Base-by-base conservation (phyloP, 1,284 basidiomycete genomes). In the Ustilago loliicola region DNA sequence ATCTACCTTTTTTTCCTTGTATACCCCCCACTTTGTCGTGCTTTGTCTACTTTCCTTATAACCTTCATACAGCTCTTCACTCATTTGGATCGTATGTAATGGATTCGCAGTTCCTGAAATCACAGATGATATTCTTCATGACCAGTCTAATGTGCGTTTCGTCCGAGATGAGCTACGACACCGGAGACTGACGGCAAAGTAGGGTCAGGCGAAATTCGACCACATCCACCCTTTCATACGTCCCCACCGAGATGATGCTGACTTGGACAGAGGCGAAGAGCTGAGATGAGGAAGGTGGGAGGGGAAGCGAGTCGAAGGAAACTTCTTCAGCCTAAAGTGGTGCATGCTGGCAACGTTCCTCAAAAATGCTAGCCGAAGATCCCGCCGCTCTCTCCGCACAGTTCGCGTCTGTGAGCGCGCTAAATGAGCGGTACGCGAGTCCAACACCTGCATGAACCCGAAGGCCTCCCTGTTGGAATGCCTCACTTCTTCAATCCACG, bases 21-120 rank as follows among this genome's bases (percentile, higher is more conserved):
- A 59, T 62, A 58, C 34, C 57, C 61, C 3, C 42, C 15, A n/a
- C 45, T 42, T 36, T 38, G 8, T 57, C 36, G 13, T 52, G 27
- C 50, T 52, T 52, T 52, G 10, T 30, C 25, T 23, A 23, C 29
- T 21, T 17, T 30, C 51, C 5, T 53, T 23, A 32, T 53, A 21
- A 30, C n/a, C 21, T 53, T 13, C 29, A 32, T 13, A 11, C 27
- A n/a, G 4, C 30, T 15, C 29, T 23, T 53, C 32, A 34, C 25
- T 53, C 30, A 5, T 21, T 53, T n/a, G 13, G 48, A 50, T 29
- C 10, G 48, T 50, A 27, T 50, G 48, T 50, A 50, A 50, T 50
- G 48, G 48, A 50, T 29, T 19, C 11, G 48, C 25, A 5, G 11
- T 29, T 50, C 48, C n/a, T 50, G 1, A 9, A 17, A 50, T 27